phyloP scores from a whole-genome alignment of 371 early-diverging fungal species.

The Mortierella sp. region DNA sequence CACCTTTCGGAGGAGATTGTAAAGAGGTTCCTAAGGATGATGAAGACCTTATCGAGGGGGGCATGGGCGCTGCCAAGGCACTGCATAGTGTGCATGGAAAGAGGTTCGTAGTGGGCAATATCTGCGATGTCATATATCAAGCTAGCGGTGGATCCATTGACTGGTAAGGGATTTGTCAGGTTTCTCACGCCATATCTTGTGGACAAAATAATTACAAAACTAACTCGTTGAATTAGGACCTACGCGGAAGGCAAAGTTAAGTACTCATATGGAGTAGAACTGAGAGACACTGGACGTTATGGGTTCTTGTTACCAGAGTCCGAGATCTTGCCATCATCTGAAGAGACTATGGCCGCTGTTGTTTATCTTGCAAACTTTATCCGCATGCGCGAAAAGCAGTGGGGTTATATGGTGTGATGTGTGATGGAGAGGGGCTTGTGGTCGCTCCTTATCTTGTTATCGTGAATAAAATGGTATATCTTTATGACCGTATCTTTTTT shows the following conservation, averaged over 20 bases:
- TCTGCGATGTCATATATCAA: conserved; percentile 66
- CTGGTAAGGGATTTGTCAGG: conserved; percentile 30
- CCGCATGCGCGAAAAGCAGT: conserved; percentile 52
- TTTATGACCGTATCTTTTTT: too few relatives aligned
- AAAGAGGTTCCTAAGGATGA: conserved; percentile 36
- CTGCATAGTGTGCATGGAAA: conserved; percentile 61
- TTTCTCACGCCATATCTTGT: not conserved
- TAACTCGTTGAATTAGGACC: conserved; percentile 20
- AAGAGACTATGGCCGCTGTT: conserved; percentile 62
- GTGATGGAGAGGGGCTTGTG: too few relatives aligned
- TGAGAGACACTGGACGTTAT: conserved; percentile 62
- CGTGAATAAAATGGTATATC: not conserved
- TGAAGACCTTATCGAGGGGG: conserved; percentile 51
- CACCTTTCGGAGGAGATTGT: conserved; percentile 58
- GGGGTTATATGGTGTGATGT: conserved; percentile 32
- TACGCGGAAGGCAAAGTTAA: conserved; percentile 61
- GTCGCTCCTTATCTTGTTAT: not conserved
- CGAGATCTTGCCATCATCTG: conserved; percentile 63
- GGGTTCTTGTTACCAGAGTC: conserved; percentile 65
- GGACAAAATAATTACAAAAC: not conserved
- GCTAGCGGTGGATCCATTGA: conserved; percentile 57
- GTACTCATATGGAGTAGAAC: conserved; percentile 67
- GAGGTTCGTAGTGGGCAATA: conserved; percentile 61
- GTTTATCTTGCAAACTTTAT: conserved; percentile 54
- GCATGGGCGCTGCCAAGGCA: conserved; percentile 58